phyloP scores from a whole-genome alignment of 176 grass and related monocot genomes.

The Microstegium vimineum region DNA sequence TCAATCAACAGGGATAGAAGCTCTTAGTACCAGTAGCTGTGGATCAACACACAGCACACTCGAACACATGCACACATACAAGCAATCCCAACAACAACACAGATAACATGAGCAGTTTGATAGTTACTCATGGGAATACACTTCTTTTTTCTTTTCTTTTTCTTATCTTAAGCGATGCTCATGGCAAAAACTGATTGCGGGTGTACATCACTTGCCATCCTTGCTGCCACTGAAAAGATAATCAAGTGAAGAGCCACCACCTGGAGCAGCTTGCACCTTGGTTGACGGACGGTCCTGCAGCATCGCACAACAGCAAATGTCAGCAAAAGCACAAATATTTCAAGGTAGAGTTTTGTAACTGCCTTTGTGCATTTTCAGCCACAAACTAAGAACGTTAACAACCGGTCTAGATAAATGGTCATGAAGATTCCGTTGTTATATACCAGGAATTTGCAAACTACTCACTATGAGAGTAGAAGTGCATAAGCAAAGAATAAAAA shows the following conservation, averaged over 20 bases:
- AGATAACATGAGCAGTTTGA: slow-evolving; percentile 1
- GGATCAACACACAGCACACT: not conserved
- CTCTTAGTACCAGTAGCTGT: slow-evolving; percentile 5
- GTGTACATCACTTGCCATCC: slow-evolving; percentile 46
- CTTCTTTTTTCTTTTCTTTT: not conserved
- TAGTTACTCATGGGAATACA: not conserved
- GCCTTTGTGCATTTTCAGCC: not conserved
- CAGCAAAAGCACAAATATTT: not conserved
- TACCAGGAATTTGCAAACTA: not conserved
- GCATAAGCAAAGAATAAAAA: not conserved
- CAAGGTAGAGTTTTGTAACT: not conserved
- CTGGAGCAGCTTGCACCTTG: slow-evolving; percentile 64
- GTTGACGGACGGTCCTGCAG: slow-evolving; percentile 59
- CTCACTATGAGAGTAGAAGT: not conserved
- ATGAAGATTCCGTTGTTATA: not conserved
- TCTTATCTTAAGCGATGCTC: slow-evolving; percentile 2
- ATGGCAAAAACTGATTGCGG: not conserved
- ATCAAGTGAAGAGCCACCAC: slow-evolving; percentile 49
- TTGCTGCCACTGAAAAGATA: slow-evolving; percentile 53
- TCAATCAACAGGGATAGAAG: not conserved
- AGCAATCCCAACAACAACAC: slow-evolving; percentile 9
- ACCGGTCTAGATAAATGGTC: not conserved
- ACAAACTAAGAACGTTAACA: not conserved
- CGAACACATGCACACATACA: not conserved
- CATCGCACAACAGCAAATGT: not conserved